Conservation (phyloP, 208 protist genomes). For the Acanthamoeba polyphaga region DNA sequence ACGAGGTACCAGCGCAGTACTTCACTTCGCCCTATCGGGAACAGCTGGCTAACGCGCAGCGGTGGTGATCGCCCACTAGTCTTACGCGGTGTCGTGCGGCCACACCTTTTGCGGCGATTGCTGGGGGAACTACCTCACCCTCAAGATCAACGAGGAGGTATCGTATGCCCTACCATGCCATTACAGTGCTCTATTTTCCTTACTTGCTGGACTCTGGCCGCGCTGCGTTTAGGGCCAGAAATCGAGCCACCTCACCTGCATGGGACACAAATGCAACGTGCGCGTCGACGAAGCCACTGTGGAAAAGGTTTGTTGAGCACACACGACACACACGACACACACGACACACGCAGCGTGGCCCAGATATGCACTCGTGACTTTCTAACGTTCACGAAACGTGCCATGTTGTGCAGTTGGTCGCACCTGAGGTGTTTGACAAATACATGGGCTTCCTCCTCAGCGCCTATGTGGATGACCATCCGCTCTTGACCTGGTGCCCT, state of each 20-base stretch:
- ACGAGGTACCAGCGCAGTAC: background rate
- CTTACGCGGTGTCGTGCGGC: slow-evolving; percentile 40
- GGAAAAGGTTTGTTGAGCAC: background rate
- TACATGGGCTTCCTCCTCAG: slow-evolving; percentile 50
- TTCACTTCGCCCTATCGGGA: background rate
- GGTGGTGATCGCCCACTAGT: background rate
- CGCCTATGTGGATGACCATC: slow-evolving; percentile 44
- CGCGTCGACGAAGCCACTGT: slow-evolving; percentile 45
- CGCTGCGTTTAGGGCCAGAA: background rate
- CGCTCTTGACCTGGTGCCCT: slow-evolving; percentile 46
- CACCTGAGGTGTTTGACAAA: slow-evolving; percentile 46
- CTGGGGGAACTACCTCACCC: slow-evolving; percentile 30
- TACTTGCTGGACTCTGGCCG: background rate
- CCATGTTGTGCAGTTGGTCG: background rate
- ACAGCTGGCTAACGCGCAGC: background rate
- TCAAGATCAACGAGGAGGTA: slow-evolving; percentile 64
- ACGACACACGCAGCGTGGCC: background rate
- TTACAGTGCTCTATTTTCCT: background rate
- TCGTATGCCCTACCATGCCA: background rate
- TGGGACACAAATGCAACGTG: slow-evolving; percentile 65
- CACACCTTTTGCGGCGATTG: slow-evolving; percentile 50
- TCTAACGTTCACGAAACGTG: background rate
- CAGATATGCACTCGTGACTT: background rate
- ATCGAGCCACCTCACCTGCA: slow-evolving; percentile 52
- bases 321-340: background rate